Percentiles rank a stretch among this genome's conserved stretches.
Conservation (phyloP, 2,329 filamentous ascomycete species). For the Cladophialophora immunda region DNA sequence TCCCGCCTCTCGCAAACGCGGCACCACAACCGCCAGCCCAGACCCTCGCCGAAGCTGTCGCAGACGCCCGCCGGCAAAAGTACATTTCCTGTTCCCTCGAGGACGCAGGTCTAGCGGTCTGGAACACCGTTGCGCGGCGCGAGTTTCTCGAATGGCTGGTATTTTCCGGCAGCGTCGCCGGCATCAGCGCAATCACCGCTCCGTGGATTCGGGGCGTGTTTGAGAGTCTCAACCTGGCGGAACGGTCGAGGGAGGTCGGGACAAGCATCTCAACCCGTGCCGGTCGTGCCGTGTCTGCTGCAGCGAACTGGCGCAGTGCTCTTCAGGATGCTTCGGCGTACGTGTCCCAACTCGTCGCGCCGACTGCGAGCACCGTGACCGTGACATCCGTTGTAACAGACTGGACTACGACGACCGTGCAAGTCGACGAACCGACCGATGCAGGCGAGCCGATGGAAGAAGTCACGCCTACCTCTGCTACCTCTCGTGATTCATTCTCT, state of each 20-base stretch:
- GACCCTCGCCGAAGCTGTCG: conserved; percentile 21
- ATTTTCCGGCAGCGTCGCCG: neutral
- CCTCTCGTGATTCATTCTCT: neutral
- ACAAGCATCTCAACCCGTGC: neutral
- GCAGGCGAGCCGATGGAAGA: neutral
- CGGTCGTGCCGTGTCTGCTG: neutral
- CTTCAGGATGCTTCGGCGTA: neutral
- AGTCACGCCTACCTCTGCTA: neutral
- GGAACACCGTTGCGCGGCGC: conserved; percentile 6
- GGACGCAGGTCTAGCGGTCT: conserved; percentile 8
- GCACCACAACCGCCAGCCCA: neutral
- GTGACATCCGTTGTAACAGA: conserved; percentile 10
- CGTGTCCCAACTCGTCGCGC: neutral
- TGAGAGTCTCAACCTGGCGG: neutral
- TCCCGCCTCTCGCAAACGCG: neutral
- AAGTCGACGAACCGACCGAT: neutral
- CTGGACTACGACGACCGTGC: conserved; percentile 1
- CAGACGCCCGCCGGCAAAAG: conserved; percentile 12
- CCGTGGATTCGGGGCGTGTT: neutral
- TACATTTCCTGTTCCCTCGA: conserved; percentile 12
- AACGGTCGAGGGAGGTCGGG: neutral
- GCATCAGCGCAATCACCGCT: neutral
- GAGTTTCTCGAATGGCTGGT: conserved; percentile 14
- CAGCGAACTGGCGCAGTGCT: neutral
- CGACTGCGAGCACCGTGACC: neutral